phyloP scores from a whole-genome alignment of 2,329 filamentous ascomycete genomes.

The Aspergillus neotritici region DNA sequence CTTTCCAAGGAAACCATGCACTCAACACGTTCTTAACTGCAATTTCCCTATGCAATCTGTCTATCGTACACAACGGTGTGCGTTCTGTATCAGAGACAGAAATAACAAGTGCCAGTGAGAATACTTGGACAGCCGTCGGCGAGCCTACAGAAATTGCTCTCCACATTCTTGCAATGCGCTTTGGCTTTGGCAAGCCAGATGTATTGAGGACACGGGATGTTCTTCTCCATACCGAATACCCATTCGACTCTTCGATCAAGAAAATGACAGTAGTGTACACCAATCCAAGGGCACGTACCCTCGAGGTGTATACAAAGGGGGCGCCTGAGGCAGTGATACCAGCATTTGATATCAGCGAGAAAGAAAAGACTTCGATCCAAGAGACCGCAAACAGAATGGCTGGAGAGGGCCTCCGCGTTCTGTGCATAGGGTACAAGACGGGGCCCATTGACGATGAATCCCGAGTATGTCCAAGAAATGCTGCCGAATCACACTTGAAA shows the following conservation, averaged over 20 bases:
- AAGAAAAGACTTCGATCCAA: slow-evolving; percentile 18
- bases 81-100: slow-evolving; percentile 4
- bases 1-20: slow-evolving; percentile 24
- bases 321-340: slow-evolving; percentile 56
- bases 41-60: slow-evolving; percentile 53
- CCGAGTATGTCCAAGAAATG: slow-evolving; percentile 35
- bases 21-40: slow-evolving; percentile 50
- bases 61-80: slow-evolving; percentile 42
- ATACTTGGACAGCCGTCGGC: slow-evolving; percentile 53
- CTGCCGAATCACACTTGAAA: slow-evolving; percentile 50
- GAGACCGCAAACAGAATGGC: slow-evolving; percentile 52
- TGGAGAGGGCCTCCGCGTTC: slow-evolving; percentile 55
- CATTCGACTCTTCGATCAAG: slow-evolving; percentile 61
- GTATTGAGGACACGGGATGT: slow-evolving; percentile 30
- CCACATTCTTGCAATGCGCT: slow-evolving; percentile 60
- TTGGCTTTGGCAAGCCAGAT: slow-evolving; percentile 46
- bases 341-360: slow-evolving; percentile 13
- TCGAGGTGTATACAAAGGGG: slow-evolving; percentile 54
- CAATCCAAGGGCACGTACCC: slow-evolving; percentile 21
- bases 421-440: slow-evolving; percentile 49
- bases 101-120: slow-evolving; percentile 18
- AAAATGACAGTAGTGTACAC: slow-evolving; percentile 61
- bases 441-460: slow-evolving; percentile 27
- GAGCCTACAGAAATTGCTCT: slow-evolving; percentile 64
- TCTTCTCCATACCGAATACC: slow-evolving; percentile 49